Evolutionary conservation across 768 basidiomycete species (phyloP).

Genomic region (Leccinum broughii): DNA sequence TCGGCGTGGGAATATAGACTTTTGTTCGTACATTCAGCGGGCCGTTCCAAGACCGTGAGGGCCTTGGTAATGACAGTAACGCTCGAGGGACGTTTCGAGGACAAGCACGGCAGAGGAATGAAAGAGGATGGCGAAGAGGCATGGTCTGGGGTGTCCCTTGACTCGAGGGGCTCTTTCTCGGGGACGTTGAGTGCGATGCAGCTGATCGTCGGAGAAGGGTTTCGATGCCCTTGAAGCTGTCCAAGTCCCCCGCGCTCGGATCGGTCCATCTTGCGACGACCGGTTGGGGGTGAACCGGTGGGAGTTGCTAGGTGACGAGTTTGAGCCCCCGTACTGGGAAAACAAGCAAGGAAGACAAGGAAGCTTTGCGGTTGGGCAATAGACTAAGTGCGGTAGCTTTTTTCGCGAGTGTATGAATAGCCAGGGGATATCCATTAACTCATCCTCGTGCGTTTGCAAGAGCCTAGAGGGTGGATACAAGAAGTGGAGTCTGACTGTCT

Average conservation of each 20-base stretch:
- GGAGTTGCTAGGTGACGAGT: background rate
- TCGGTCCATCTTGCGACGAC: background rate
- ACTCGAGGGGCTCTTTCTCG: background rate
- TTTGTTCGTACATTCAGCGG: slow-evolving; percentile 3
- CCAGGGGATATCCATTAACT: background rate
- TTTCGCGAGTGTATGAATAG: background rate
- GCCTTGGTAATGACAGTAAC: slow-evolving; percentile 12
- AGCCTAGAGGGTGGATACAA: no score
- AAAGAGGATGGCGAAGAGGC: background rate
- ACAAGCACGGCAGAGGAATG: background rate
- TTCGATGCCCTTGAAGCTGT: background rate
- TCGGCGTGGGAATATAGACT: slow-evolving; percentile 9
- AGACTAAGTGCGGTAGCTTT: background rate
- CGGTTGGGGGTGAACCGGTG: background rate
- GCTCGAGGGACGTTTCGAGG: slow-evolving; percentile 3
- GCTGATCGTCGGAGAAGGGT: slow-evolving; percentile 7
- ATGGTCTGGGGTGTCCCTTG: background rate
- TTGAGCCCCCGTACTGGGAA: background rate
- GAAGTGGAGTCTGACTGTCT: no score
- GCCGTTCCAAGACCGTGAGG: background rate
- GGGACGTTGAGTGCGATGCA: slow-evolving; percentile 6
- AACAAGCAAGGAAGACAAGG: background rate
- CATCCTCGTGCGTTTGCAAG: background rate
- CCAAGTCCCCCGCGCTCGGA: background rate
- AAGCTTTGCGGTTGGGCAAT: background rate